Percentiles rank a stretch among this genome's conserved stretches.
Evolutionary conservation across 306 rosid genomes (phyloP).

Genomic region (Cicer bijugum): DNA sequence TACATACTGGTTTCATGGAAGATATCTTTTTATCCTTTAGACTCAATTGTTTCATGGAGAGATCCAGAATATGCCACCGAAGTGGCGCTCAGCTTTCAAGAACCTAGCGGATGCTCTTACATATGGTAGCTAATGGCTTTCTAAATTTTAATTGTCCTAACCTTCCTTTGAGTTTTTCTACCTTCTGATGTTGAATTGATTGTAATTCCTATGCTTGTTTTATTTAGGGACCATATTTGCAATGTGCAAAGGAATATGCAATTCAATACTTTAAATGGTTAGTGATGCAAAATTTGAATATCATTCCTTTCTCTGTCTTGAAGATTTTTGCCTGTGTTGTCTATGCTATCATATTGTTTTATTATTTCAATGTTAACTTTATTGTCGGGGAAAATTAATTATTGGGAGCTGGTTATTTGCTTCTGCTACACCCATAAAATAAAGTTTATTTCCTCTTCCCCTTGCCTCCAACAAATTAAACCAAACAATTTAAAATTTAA

Average conservation of each 20-base stretch:
- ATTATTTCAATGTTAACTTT: background rate
- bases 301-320: slow-evolving; percentile 9
- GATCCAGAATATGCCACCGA: slow-evolving; percentile 84
- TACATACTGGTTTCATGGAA: slow-evolving; percentile 24
- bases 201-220: slow-evolving; percentile 43
- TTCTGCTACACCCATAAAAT: background rate
- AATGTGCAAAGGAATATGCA: slow-evolving; percentile 84
- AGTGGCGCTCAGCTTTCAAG: slow-evolving; percentile 94
- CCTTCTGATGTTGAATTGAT: slow-evolving; percentile 36
- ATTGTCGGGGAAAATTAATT: background rate
- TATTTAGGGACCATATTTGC: slow-evolving; percentile 85
- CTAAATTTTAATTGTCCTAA: background rate
- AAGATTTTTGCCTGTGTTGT: slow-evolving; percentile 7
- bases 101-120: slow-evolving; percentile 79
- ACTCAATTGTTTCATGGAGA: slow-evolving; percentile 93
- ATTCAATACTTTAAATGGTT: slow-evolving; percentile 77
- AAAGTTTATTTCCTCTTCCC: too few species aligned
- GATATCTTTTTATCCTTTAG: slow-evolving; percentile 45
- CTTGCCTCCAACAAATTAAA: too few species aligned
- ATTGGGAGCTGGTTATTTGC: slow-evolving; percentile 29
- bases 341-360: background rate
- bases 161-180: slow-evolving; percentile 6
- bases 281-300: slow-evolving; percentile 47
- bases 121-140: slow-evolving; percentile 63
- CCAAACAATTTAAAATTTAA: too few species aligned